Percentiles rank a stretch among this genome's conserved stretches.
Conservation (phyloP, 108 stramenopile genomes). For the Fragilariopsis cylindrus region DNA sequence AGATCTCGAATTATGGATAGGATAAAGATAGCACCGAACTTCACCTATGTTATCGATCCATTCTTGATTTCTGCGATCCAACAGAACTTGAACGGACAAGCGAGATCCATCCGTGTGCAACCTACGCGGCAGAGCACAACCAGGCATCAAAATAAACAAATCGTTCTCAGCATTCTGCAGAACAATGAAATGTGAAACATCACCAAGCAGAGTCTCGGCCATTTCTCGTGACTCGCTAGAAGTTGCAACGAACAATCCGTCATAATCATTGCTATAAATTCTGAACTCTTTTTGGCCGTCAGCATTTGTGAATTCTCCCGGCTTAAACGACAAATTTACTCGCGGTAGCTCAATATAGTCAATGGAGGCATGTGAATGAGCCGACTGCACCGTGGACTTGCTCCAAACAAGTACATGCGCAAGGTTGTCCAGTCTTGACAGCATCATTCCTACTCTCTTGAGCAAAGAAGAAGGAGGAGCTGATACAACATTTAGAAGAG, state of each 20-base stretch:
- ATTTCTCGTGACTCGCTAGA: constrained; percentile 77
- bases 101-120: constrained; percentile 80
- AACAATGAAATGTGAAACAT: constrained; percentile 90
- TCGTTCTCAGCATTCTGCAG: constrained; percentile 95
- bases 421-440: constrained; percentile 93
- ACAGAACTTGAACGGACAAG: constrained; percentile 88
- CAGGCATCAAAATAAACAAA: constrained; percentile 93
- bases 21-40: constrained; percentile 96
- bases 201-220: constrained; percentile 81
- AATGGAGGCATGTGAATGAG: constrained; percentile 76
- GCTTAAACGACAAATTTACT: constrained; percentile 91
- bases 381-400: constrained; percentile 56
- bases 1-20: constrained; percentile 92
- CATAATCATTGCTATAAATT: constrained; percentile 92
- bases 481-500: constrained; percentile 88
- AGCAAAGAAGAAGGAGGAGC: constrained; percentile 85
- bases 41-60: constrained; percentile 97
- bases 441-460: constrained; percentile 85
- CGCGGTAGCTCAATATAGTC: constrained; percentile 95
- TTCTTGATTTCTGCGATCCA: constrained; percentile 91
- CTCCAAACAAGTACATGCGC: constrained; percentile 97
- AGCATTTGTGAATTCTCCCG: constrained; percentile 63
- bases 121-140: constrained; percentile 88
- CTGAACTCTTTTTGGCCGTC: constrained; percentile 76
- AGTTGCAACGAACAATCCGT: constrained; percentile 93